A percentile compares a stretch with the other conserved stretches of the same genome.
Evolutionary conservation across 768 basidiomycete genomes (phyloP).

Genomic region (Panaeolus cyanescens): DNA sequence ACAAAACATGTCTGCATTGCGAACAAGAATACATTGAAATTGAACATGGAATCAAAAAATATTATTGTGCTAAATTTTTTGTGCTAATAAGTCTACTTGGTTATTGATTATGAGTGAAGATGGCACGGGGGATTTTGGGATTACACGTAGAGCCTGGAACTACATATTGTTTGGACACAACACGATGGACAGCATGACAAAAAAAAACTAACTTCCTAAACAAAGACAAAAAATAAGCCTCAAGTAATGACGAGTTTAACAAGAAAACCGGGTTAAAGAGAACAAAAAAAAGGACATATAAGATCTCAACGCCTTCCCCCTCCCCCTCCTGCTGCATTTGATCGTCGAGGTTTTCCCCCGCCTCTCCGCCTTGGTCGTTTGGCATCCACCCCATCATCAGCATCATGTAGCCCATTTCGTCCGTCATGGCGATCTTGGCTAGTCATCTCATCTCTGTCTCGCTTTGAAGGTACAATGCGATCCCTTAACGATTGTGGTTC

Average conservation of each 20-base stretch:
- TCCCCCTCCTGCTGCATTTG: conserved; percentile 9
- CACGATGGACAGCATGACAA: neutral
- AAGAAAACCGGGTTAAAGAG: neutral
- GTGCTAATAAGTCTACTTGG: no score
- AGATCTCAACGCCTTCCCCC: conserved; percentile 20
- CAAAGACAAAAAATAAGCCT: neutral
- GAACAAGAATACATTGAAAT: no score
- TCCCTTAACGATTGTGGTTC: conserved; percentile 33
- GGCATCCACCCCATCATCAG: conserved; percentile 27
- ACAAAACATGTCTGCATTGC: no score
- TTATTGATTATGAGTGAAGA: neutral
- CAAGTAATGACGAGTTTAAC: neutral
- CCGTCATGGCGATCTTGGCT: conserved; percentile 8
- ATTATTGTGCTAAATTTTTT: no score
- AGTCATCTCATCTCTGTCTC: conserved; percentile 37
- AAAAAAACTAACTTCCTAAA: neutral
- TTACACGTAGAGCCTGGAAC: neutral
- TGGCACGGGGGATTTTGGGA: neutral
- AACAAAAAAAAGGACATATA: no score
- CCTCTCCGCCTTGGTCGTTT: conserved; percentile 31
- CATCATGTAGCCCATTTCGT: conserved; percentile 26
- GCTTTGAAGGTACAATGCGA: conserved; percentile 41
- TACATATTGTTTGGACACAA: neutral
- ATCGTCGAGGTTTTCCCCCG: conserved; percentile 20
- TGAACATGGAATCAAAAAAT: no score